These are phyloP conservation scores for Rickenella mellea DNA, from an alignment of 768 basidiomycete genomes.

Conservation along the genomic window DNA sequence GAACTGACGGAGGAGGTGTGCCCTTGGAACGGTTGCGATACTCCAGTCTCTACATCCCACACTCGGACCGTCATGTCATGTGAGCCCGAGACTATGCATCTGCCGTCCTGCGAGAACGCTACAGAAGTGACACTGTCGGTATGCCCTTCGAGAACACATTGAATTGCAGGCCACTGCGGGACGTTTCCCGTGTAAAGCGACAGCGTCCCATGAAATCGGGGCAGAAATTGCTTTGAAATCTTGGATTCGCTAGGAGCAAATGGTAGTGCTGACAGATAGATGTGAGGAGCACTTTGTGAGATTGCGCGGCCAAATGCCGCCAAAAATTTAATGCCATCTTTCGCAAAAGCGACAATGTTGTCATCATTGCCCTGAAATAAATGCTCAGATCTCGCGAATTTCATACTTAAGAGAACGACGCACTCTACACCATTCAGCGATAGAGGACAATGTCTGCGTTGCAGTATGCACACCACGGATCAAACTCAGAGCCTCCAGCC, in stretches of 20 bases:
- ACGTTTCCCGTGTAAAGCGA: slow-evolving; percentile 6
- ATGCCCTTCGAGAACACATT: slow-evolving; percentile 79
- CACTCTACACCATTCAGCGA: neutral
- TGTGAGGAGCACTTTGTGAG: slow-evolving; percentile 9
- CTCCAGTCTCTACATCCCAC: slow-evolving; percentile 46
- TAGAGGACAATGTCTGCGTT: neutral
- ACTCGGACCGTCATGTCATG: slow-evolving; percentile 61
- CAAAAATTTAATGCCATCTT: slow-evolving; percentile 8
- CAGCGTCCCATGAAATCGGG: slow-evolving; percentile 8
- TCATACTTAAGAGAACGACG: neutral
- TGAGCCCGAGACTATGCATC: slow-evolving; percentile 81
- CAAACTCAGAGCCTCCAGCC: slow-evolving; percentile 24
- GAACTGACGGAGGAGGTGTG: slow-evolving; percentile 55
- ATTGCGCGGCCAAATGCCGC: slow-evolving; percentile 2
- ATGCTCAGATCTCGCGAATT: neutral
- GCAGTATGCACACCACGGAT: slow-evolving; percentile 9
- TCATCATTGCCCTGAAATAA: slow-evolving; percentile 1
- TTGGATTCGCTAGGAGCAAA: slow-evolving; percentile 14
- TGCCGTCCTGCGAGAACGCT: slow-evolving; percentile 79
- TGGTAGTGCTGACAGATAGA: slow-evolving; percentile 16
- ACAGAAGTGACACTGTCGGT: slow-evolving; percentile 91
- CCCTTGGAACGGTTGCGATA: slow-evolving; percentile 32
- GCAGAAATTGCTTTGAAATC: slow-evolving; percentile 8
- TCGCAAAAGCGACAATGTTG: slow-evolving; percentile 3
- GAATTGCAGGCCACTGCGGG: slow-evolving; percentile 32